Conservation (phyloP, 768 basidiomycete genomes). For the Amylocystis lapponica region DNA sequence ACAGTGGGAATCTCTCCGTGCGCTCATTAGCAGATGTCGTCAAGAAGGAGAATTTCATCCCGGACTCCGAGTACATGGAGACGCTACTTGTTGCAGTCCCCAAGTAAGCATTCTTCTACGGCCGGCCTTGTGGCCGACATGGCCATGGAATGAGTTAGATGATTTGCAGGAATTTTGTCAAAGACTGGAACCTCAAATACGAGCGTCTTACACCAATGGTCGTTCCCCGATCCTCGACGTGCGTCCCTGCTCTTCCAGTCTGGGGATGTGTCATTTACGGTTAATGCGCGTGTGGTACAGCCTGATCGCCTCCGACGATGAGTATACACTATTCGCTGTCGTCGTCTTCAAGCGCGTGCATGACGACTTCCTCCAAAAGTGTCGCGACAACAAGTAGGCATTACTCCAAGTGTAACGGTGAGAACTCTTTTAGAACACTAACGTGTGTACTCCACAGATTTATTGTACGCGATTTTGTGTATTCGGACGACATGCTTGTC, state of each 20-base stretch:
- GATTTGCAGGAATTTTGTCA: constrained; percentile 56
- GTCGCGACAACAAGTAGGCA: constrained; percentile 89
- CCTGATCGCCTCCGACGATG: constrained; percentile 76
- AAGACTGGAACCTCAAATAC: constrained; percentile 88
- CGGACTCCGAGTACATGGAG: constrained; percentile 91
- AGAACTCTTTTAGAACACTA: too few species aligned
- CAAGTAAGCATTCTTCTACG: constrained; percentile 47
- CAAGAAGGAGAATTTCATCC: constrained; percentile 71
- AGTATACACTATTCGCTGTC: constrained; percentile 79
- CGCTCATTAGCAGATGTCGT: constrained; percentile 84
- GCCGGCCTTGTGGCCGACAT: constrained; percentile 1
- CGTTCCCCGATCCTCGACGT: constrained; percentile 89
- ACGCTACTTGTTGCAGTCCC: constrained; percentile 91
- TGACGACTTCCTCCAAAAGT: constrained; percentile 91
- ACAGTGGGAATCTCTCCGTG: constrained; percentile 91
- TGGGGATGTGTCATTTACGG: neutral
- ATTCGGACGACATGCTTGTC: constrained; percentile 72
- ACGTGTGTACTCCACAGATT: too few species aligned
- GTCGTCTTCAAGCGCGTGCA: constrained; percentile 88
- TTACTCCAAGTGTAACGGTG: too few species aligned
- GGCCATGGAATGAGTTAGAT: neutral
- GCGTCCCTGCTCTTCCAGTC: constrained; percentile 24
- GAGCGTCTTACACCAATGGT: constrained; percentile 87
- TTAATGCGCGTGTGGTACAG: constrained; percentile 33
- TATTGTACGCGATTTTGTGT: constrained; percentile 91